phyloP scores from a whole-genome alignment of 2,329 filamentous ascomycete genomes.

The Neopestalotiopsis sp. region DNA sequence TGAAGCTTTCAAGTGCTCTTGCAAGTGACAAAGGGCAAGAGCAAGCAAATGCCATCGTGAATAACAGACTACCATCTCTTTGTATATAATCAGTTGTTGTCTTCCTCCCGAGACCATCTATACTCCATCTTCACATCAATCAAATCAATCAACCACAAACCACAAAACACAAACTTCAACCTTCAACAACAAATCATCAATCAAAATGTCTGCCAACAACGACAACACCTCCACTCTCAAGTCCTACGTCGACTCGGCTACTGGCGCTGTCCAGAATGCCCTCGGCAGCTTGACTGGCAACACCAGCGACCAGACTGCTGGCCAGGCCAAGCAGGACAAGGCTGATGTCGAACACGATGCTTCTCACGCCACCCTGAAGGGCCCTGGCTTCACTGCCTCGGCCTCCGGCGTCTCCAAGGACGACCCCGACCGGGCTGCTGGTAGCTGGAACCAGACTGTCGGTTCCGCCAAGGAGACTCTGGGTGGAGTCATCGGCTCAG shows the following conservation, averaged over 20 bases:
- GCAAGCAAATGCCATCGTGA: neutral
- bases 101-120: neutral
- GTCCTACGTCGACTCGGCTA: conserved; percentile 75
- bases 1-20: neutral
- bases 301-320: conserved; percentile 68
- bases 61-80: neutral
- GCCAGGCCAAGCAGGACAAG: conserved; percentile 67
- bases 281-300: conserved; percentile 77
- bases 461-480: conserved; percentile 83
- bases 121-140: neutral
- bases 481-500: conserved; percentile 71
- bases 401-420: conserved; percentile 74
- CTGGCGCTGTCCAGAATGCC: conserved; percentile 73
- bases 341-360: conserved; percentile 71
- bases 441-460: conserved; percentile 87
- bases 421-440: conserved; percentile 71
- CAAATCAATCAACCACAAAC: neutral
- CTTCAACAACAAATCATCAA: neutral
- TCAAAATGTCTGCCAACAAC: conserved; percentile 43
- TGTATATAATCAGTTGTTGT: neutral
- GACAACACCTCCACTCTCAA: conserved; percentile 75
- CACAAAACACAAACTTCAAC: neutral
- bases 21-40: neutral
- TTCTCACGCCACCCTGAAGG: conserved; percentile 75
- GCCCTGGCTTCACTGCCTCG: conserved; percentile 74